Conservation (phyloP, 1,139 yeast genomes). For the Sugiyamaella grinbergsii region DNA sequence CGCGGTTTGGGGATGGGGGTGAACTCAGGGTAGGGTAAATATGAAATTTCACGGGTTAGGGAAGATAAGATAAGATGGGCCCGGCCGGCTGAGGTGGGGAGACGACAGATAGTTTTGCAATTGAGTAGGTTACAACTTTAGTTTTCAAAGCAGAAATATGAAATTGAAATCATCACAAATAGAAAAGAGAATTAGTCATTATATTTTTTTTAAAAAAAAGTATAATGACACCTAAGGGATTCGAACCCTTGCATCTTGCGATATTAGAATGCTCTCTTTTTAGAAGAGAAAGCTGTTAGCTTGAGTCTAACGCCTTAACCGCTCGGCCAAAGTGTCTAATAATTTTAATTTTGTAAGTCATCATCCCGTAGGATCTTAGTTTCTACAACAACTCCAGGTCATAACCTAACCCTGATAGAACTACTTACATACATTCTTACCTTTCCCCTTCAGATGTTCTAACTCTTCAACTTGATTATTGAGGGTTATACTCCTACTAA, state of each 20-base stretch:
- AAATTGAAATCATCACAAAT: too few species aligned
- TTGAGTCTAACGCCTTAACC: conserved; percentile 22
- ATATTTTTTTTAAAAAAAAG: background rate
- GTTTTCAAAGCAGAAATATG: background rate
- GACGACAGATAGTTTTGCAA: too few species aligned
- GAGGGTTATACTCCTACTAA: too few species aligned
- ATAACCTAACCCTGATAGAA: too few species aligned
- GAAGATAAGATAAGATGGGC: conserved; percentile 7
- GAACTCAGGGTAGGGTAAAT: conserved; percentile 15
- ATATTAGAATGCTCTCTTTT: conserved; percentile 18
- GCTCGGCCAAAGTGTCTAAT: conserved; percentile 20
- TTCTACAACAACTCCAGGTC: too few species aligned
- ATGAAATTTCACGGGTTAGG: conserved; percentile 16
- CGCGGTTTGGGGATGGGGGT: conserved; percentile 9
- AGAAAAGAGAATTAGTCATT: too few species aligned
- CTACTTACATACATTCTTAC: too few species aligned
- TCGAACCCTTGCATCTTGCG: conserved; percentile 22
- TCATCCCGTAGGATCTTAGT: too few species aligned
- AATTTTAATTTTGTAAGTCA: too few species aligned
- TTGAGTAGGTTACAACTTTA: too few species aligned
- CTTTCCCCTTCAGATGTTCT: too few species aligned
- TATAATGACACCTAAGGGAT: conserved; percentile 20
- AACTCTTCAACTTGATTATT: too few species aligned
- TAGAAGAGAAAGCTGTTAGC: conserved; percentile 13
- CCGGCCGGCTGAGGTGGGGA: background rate